phyloP scores from a whole-genome alignment of 1,284 basidiomycete species.

The Exobasidium rhododendri region DNA sequence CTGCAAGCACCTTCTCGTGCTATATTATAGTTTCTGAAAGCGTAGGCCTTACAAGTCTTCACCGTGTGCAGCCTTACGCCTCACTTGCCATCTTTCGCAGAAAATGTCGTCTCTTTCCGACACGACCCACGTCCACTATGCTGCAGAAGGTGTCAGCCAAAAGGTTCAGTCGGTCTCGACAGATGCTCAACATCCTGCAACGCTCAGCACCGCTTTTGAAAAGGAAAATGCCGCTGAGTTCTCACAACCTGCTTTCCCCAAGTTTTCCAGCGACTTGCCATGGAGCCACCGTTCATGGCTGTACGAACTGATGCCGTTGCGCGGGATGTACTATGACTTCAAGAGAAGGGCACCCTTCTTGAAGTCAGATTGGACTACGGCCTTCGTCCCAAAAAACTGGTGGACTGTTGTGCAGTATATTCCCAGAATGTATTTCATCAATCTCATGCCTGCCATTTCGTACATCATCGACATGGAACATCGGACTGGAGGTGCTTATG shows the following conservation, averaged over 20 bases:
- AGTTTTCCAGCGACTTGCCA: conserved; percentile 33
- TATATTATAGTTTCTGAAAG: too few relatives aligned
- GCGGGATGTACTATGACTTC: conserved; percentile 77
- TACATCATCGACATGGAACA: conserved; percentile 91
- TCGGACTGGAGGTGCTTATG: conserved; percentile 77
- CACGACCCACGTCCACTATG: background rate
- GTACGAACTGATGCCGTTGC: conserved; percentile 59
- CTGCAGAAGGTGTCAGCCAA: too few relatives aligned
- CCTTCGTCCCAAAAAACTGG: conserved; percentile 35
- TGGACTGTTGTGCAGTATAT: conserved; percentile 36
- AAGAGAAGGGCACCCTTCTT: conserved; percentile 72
- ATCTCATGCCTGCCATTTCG: conserved; percentile 80
- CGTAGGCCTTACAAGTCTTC: too few relatives aligned
- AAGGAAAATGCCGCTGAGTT: too few relatives aligned
- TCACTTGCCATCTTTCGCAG: too few relatives aligned
- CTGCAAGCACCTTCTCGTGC: too few relatives aligned
- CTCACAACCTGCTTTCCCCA: conserved; percentile 11
- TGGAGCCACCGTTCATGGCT: conserved; percentile 49
- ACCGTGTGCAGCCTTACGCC: too few relatives aligned
- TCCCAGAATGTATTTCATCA: conserved; percentile 52
- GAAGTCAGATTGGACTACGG: conserved; percentile 41
- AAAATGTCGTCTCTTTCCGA: too few relatives aligned
- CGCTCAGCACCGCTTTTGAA: too few relatives aligned
- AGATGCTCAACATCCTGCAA: too few relatives aligned
- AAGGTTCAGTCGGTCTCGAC: too few relatives aligned